Evolutionary conservation across 176 grass and related monocot genomes (phyloP), one percentile per base, ranked within the genome.

Genomic region (Avena eriantha): DNA sequence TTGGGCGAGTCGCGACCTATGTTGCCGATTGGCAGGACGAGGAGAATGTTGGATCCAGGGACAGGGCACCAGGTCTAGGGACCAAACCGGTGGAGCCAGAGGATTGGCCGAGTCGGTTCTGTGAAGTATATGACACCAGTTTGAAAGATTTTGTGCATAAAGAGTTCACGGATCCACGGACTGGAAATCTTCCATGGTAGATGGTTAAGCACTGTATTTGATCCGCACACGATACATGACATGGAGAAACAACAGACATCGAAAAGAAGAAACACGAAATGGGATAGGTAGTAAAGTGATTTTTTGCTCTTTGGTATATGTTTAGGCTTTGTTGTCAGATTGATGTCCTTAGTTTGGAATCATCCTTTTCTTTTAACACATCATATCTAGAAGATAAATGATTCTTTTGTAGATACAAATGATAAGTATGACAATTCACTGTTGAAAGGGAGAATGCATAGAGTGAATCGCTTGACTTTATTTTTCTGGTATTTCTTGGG

Each of bases 361-460:
- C 63, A 72, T 85, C 82, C 11, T 47, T 82, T 85, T 86, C 22
- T 49, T 92, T 85, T 77, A 86, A 75, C 73, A 31, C 24, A 51
- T 53, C 82, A 90, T 88, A 88, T 80, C 77, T 80, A 78, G 71
- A 85, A 91, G 84, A 60, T 41, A 93, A 77, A 89, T 82, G 71
- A 99, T 96, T 99, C 90, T 93, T 98, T 96, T 96, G 92, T 99
- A 96, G 77, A 96, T 94, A 96, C 61, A 90, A 41, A 41, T 41
- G 78, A 81, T 80, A 92, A 85, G 60, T 81, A 85, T 57, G 68
- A 65, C 4, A 53, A 26, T 26, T 82, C 24, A 88, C 80, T 84
- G 83, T 80, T 49, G 77, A 87, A 89, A 88, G 77, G 67, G 31
- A 69, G 80, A 86, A 84, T 80, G 76, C 50, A 87, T 87, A 84